These are phyloP conservation scores for Cyclospora cayetanensis DNA, from an alignment of 169 alveolate genomes.

Conservation along the genomic window DNA sequence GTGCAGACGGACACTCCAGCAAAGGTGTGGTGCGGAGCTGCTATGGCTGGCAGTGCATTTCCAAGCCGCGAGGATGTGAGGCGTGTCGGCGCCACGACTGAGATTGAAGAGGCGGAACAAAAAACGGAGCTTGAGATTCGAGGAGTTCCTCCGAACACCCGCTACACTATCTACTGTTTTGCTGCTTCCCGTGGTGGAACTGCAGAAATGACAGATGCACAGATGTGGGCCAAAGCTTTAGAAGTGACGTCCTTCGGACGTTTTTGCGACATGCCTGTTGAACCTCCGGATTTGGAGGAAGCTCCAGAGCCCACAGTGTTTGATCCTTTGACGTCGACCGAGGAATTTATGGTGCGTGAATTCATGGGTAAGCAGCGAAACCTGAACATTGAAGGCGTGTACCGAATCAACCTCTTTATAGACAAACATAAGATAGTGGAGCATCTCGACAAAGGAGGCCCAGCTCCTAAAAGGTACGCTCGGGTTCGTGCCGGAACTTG, in stretches of 20 bases:
- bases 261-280: slow-evolving; percentile 78
- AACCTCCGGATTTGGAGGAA: slow-evolving; percentile 68
- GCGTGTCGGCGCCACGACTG: slow-evolving; percentile 74
- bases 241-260: slow-evolving; percentile 78
- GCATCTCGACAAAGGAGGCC: slow-evolving; percentile 74
- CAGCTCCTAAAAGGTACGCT: slow-evolving; percentile 77
- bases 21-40: slow-evolving; percentile 79
- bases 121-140: slow-evolving; percentile 68
- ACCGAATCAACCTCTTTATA: slow-evolving; percentile 76
- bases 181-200: slow-evolving; percentile 75
- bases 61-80: slow-evolving; percentile 76
- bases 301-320: slow-evolving; percentile 75
- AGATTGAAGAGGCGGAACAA: slow-evolving; percentile 61
- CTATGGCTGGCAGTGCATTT: slow-evolving; percentile 75
- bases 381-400: slow-evolving; percentile 75
- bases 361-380: slow-evolving; percentile 75
- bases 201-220: slow-evolving; percentile 73
- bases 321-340: slow-evolving; percentile 78
- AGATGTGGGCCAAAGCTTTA: slow-evolving; percentile 77
- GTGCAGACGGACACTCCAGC: slow-evolving; percentile 77
- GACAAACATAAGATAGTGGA: slow-evolving; percentile 75
- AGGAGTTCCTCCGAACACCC: slow-evolving; percentile 78
- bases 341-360: slow-evolving; percentile 78
- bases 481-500: slow-evolving; percentile 80
- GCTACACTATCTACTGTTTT: slow-evolving; percentile 77